phyloP scores from a whole-genome alignment of 148 eudicot species.

The Silene latifolia region DNA sequence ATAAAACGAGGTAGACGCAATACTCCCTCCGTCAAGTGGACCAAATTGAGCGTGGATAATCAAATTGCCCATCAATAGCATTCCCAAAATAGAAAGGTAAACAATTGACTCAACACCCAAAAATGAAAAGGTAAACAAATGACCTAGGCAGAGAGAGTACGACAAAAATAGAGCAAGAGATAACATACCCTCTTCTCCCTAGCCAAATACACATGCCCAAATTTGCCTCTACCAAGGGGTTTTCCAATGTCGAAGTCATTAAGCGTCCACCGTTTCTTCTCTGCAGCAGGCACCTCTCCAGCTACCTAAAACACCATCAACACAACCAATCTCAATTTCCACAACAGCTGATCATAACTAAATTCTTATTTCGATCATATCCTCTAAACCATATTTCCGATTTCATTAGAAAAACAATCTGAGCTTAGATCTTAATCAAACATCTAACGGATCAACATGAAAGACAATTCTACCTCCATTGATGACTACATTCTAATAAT shows the following conservation, averaged over 20 bases:
- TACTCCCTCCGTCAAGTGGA: no score
- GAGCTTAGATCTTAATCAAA: not conserved
- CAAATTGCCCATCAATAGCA: no score
- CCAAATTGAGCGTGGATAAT: no score
- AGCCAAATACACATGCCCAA: conserved; percentile 90
- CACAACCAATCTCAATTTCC: not conserved
- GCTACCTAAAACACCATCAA: conserved; percentile 36
- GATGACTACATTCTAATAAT: not conserved
- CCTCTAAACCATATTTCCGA: not conserved
- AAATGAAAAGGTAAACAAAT: no score
- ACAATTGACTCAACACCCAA: no score
- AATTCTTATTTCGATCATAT: not conserved
- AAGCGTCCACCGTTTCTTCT: conserved; percentile 82
- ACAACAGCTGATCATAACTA: not conserved
- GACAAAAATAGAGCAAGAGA: conserved; percentile 10
- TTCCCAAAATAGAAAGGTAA: no score
- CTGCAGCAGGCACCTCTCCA: conserved; percentile 53
- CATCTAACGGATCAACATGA: not conserved
- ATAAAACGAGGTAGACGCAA: not conserved
- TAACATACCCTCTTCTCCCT: conserved; percentile 82
- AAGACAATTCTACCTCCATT: not conserved
- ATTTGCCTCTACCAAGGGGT: conserved; percentile 98
- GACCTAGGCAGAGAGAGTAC: no score
- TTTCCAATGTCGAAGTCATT: conserved; percentile 90
- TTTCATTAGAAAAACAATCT: not conserved